These are phyloP conservation scores for Phlyctochytrium bullatum DNA, from an alignment of 192 early-diverging fungal species.

Conservation along the genomic window DNA sequence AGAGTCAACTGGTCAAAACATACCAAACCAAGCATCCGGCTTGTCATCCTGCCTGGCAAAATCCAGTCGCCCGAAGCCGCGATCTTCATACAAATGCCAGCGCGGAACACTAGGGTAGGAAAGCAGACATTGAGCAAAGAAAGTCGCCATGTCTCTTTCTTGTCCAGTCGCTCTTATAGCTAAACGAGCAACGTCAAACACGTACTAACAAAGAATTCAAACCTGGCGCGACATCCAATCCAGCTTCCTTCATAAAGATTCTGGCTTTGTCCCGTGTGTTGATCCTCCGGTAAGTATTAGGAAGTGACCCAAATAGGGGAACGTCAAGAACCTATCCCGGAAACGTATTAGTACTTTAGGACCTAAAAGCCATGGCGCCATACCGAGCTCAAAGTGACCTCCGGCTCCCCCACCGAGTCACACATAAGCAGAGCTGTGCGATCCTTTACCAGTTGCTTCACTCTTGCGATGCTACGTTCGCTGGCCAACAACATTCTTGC, in stretches of 20 bases:
- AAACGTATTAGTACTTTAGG: no score
- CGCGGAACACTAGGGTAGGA: not conserved
- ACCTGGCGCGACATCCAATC: slow-evolving; percentile 30
- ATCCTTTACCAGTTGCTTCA: slow-evolving; percentile 16
- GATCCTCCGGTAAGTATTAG: slow-evolving; percentile 8
- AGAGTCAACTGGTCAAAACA: no score
- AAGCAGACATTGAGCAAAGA: not conserved
- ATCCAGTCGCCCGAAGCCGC: not conserved
- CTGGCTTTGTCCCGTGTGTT: slow-evolving; percentile 26
- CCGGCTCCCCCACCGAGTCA: slow-evolving; percentile 17
- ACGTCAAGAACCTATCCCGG: slow-evolving; percentile 13
- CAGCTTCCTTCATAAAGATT: slow-evolving; percentile 19
- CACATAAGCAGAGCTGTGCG: slow-evolving; percentile 12
- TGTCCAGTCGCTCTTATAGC: not conserved
- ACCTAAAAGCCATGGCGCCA: not conserved
- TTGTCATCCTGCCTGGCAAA: not conserved
- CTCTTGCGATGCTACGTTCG: slow-evolving; percentile 8
- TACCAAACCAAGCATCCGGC: not conserved
- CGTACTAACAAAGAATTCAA: not conserved
- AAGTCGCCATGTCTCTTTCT: not conserved
- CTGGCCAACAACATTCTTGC: slow-evolving; percentile 16
- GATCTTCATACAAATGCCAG: not conserved
- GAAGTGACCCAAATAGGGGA: slow-evolving; percentile 16
- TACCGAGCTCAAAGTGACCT: slow-evolving; percentile 26
- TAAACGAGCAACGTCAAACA: not conserved